phyloP scores from a whole-genome alignment of 1,284 basidiomycete species.

The Malassezia obtusa region DNA sequence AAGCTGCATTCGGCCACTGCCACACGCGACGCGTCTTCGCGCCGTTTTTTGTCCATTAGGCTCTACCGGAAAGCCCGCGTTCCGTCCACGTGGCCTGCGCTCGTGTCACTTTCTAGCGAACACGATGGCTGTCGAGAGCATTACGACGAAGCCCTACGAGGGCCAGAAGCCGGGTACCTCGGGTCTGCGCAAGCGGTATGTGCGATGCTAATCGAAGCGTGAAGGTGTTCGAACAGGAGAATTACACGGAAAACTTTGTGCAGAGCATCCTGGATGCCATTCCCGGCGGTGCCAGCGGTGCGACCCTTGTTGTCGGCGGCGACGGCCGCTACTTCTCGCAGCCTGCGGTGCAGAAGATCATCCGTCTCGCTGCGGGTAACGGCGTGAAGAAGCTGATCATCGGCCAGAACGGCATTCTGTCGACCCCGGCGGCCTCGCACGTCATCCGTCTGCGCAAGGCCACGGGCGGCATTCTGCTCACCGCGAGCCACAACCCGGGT shows the following conservation, averaged over 20 bases:
- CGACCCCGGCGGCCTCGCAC: conserved; percentile 92
- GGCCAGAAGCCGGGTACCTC: conserved; percentile 48
- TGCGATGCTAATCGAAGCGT: conserved; percentile 20
- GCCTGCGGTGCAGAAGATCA: conserved; percentile 79
- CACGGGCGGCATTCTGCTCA: conserved; percentile 89
- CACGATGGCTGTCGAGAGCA: conserved; percentile 33
- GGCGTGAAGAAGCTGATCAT: conserved; percentile 46
- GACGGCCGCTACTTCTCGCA: conserved; percentile 90
- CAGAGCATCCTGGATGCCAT: conserved; percentile 90
- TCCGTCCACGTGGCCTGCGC: background rate
- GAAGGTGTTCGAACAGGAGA: conserved; percentile 53
- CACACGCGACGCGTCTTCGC: background rate
- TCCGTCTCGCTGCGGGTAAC: conserved; percentile 82
- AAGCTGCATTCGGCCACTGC: conserved; percentile 40
- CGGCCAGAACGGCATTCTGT: conserved; percentile 72
- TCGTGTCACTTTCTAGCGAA: background rate
- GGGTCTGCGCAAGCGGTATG: conserved; percentile 41
- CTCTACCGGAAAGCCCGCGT: background rate
- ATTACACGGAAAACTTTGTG: conserved; percentile 98
- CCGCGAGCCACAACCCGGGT: conserved; percentile 96
- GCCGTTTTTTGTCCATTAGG: background rate
- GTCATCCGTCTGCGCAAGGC: conserved; percentile 92
- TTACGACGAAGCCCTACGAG: conserved; percentile 43
- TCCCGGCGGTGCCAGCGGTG: conserved; percentile 58
- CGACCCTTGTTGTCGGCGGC: conserved; percentile 88